Base-by-base conservation (phyloP, 306 rosid genomes). In the Vigna nakashimae region DNA sequence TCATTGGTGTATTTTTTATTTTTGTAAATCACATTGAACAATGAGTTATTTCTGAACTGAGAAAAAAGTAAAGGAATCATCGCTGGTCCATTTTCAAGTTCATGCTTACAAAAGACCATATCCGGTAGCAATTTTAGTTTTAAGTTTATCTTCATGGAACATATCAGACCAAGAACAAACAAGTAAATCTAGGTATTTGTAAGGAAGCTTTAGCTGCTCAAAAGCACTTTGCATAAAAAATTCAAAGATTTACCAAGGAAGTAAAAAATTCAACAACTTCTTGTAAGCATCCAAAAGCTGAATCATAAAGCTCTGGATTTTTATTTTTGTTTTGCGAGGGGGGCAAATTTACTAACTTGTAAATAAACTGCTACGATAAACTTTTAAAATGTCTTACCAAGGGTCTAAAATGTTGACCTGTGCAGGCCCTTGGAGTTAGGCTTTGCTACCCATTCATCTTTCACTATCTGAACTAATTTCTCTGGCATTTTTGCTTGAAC, bases 401-500 rank as follows among this genome's bases (percentile, higher is more conserved):
- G 49, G 45, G 55, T 56, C 79, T 69, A 30, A 30, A 30, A 30
- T 30, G 34, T 30, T 30, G 34, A 30, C 34, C 34, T 30, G 34
- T 30, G 34, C 34, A 30, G 34, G 34, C 34, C 34, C 34, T 30
- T 30, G 34, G 34, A 30, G 34, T 30, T 30, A 40, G 45, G 45
- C 11, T 2, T 7, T 15, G 12, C 26, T 28, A 32, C 60, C 18
- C 18, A 6, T 52, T 68, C 51, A 15, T 26, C 38, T 38, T 15
- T 28, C 40, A 18, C 50, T n/a, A n/a, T 71, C 71, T 8, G 17
- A 52, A 49, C 20, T 51, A 66, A 45, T 13, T 13, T 55, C 1
- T 82, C 1, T 65, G 56, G 20, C 79, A 71, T 60, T 75, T 80
- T 50, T 32, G 40, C 79, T 76, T 79, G 74, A 74, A 77, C 46